Evolutionary conservation across 23 red algal genomes (phyloP).

Genomic region (Agarophyton chilense): DNA sequence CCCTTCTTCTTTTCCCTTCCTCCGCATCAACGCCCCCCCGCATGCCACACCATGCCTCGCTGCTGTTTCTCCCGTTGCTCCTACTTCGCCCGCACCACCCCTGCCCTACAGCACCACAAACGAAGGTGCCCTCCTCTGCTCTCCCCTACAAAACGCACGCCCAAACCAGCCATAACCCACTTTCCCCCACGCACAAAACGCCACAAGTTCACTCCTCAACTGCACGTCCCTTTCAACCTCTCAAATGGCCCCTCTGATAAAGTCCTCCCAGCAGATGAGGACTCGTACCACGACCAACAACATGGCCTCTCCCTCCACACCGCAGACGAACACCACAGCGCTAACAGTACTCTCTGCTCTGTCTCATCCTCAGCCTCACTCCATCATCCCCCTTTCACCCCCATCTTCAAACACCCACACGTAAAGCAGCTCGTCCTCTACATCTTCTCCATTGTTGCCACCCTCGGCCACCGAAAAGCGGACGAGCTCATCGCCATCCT

Average conservation of each 20-base stretch:
- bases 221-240: background rate
- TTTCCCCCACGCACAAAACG: background rate
- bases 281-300: background rate
- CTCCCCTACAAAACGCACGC: too few species aligned
- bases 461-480: too few species aligned
- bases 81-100: too few species aligned
- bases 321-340: background rate
- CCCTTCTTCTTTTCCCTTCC: too few species aligned
- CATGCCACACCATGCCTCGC: too few species aligned
- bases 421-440: too few species aligned
- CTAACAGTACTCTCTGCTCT: too few species aligned
- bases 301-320: background rate
- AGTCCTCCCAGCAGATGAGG: background rate
- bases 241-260: background rate
- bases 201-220: background rate
- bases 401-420: too few species aligned
- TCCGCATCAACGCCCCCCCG: too few species aligned
- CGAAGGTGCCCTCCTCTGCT: too few species aligned
- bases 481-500: background rate
- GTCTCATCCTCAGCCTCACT: background rate
- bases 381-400: background rate
- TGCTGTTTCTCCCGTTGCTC: too few species aligned
- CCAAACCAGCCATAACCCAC: background rate
- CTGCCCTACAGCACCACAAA: too few species aligned
- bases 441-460: background rate